phyloP scores from a whole-genome alignment of 169 alveolate species.

The Babesia ovis region DNA sequence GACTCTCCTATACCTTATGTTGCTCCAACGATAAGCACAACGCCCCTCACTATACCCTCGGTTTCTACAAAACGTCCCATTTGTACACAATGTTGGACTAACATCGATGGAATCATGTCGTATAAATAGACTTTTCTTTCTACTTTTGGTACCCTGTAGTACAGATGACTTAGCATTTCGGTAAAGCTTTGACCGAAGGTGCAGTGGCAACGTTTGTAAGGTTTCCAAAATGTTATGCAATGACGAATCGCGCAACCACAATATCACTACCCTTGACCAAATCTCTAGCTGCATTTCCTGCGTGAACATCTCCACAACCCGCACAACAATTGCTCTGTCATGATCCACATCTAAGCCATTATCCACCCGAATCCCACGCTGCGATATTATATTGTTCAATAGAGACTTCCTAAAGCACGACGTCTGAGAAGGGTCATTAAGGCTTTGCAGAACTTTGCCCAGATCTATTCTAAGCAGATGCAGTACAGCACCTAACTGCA shows the following conservation, averaged over 20 bases:
- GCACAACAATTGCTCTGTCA: conserved; percentile 1
- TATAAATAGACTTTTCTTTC: background rate
- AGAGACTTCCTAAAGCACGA: background rate
- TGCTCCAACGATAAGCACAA: background rate
- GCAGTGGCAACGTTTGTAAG: conserved; percentile 16
- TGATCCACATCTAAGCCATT: background rate
- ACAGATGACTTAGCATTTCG: background rate
- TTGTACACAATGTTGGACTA: background rate
- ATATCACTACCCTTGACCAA: conserved; percentile 40
- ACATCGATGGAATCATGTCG: background rate
- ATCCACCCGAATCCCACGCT: conserved; percentile 30
- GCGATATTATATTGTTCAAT: background rate
- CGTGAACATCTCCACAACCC: conserved; percentile 14
- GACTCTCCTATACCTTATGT: background rate
- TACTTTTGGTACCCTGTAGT: background rate
- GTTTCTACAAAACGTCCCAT: background rate
- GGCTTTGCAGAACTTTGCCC: background rate
- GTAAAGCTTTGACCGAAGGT: conserved; percentile 4
- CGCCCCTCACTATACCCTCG: background rate
- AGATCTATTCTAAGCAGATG: conserved; percentile 30
- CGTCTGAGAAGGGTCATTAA: background rate
- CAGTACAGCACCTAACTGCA: conserved; percentile 32
- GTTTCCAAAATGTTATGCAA: conserved; percentile 33
- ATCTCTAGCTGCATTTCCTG: conserved; percentile 29
- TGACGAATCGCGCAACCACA: conserved; percentile 34